Conservation (phyloP, 2,329 filamentous ascomycete genomes). For the Fusarium concolor region DNA sequence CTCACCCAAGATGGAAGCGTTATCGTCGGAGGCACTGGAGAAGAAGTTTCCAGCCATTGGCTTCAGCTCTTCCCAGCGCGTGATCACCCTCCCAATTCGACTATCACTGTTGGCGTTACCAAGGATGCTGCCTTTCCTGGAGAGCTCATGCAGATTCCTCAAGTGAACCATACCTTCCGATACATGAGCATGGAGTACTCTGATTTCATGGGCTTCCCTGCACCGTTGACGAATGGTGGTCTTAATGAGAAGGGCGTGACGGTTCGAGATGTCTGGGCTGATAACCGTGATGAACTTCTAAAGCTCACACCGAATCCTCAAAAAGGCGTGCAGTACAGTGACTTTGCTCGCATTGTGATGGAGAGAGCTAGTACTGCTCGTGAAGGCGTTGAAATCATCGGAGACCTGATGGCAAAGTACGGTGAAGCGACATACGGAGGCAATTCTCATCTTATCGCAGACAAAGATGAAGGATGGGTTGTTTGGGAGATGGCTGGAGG, state of each 20-base stretch:
- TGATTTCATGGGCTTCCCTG: constrained; percentile 42
- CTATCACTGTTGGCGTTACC: constrained; percentile 48
- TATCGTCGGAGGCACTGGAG: constrained; percentile 59
- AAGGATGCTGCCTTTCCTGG: constrained; percentile 36
- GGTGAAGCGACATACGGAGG: constrained; percentile 42
- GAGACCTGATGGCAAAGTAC: constrained; percentile 29
- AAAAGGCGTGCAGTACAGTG: constrained; percentile 40
- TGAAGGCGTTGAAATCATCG: constrained; percentile 38
- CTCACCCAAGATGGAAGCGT: constrained; percentile 57
- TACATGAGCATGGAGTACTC: constrained; percentile 45
- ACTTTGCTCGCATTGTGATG: constrained; percentile 42
- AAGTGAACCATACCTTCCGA: constrained; percentile 40
- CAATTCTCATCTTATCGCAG: constrained; percentile 41
- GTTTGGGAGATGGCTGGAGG: constrained; percentile 45
- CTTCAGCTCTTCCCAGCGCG: constrained; percentile 58
- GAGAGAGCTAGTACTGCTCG: constrained; percentile 37
- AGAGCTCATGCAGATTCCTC: constrained; percentile 40
- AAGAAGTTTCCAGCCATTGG: constrained; percentile 61
- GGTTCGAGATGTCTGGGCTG: constrained; percentile 42
- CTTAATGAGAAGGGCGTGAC: constrained; percentile 41
- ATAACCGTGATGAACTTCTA: constrained; percentile 40
- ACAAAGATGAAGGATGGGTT: constrained; percentile 41
- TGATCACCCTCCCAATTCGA: constrained; percentile 55
- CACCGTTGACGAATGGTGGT: constrained; percentile 38
- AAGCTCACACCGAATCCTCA: constrained; percentile 42